These are phyloP conservation scores for Neopestalotiopsis rosae DNA, from an alignment of 2,329 filamentous ascomycete species.

Conservation along the genomic window DNA sequence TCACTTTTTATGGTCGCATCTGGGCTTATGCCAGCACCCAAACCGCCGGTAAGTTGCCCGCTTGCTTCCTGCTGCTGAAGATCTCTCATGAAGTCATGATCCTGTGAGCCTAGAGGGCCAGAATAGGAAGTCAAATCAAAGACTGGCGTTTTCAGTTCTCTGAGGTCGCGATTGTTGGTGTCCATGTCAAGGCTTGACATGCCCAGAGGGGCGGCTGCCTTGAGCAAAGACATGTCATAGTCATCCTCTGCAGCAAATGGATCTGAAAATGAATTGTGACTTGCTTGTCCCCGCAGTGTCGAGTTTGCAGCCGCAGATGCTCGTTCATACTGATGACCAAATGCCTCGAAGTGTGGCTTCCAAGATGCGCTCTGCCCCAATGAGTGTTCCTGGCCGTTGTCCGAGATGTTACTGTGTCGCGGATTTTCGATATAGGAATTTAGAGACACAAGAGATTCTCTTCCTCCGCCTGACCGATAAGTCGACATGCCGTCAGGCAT, in stretches of 20 bases:
- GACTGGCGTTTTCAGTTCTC: conserved; percentile 34
- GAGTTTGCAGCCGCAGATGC: conserved; percentile 27
- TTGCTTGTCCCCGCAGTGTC: conserved; percentile 28
- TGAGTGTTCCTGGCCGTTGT: conserved; percentile 25
- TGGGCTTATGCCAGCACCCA: conserved; percentile 59
- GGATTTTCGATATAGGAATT: no score
- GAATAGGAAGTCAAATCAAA: conserved; percentile 54
- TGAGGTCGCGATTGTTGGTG: conserved; percentile 28
- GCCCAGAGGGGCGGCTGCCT: conserved; percentile 35
- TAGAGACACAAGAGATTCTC: no score
- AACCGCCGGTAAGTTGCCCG: conserved; percentile 61
- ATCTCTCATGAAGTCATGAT: conserved; percentile 49
- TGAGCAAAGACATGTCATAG: conserved; percentile 37
- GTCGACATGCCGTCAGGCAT: no score
- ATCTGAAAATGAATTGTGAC: conserved; percentile 29
- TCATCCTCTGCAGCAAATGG: conserved; percentile 38
- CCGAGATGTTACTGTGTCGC: neutral
- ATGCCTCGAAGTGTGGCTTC: conserved; percentile 23
- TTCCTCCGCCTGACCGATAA: no score
- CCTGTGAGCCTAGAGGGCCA: conserved; percentile 50
- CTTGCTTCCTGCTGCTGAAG: conserved; percentile 59
- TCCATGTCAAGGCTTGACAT: conserved; percentile 37
- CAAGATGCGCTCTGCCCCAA: conserved; percentile 23
- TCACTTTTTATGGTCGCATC: conserved; percentile 53
- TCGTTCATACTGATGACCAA: conserved; percentile 24